Conservation (phyloP, 2,329 filamentous ascomycete genomes). For the Hypoxylon sp. region DNA sequence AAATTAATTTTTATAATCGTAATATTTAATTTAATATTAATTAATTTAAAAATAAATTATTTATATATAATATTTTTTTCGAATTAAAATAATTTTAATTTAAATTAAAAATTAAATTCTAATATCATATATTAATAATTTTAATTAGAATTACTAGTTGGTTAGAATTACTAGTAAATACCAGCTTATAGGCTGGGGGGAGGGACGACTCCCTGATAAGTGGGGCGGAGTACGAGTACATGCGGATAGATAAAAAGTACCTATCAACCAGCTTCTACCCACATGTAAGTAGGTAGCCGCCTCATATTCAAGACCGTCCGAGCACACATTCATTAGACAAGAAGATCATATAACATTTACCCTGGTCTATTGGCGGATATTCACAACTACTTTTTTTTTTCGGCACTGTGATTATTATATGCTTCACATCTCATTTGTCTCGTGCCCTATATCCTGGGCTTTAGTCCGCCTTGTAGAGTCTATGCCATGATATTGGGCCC, state of each 20-base stretch:
- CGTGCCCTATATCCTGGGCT: constrained; percentile 37
- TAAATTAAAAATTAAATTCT: too few relatives aligned
- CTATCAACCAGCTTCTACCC: background rate
- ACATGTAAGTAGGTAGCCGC: background rate
- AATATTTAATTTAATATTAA: too few relatives aligned
- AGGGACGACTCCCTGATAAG: too few relatives aligned
- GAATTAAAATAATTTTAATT: too few relatives aligned
- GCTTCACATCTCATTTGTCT: constrained; percentile 41
- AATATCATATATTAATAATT: too few relatives aligned
- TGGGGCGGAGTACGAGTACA: too few relatives aligned
- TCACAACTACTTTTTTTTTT: background rate
- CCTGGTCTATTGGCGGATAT: background rate
- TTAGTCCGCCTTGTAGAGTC: constrained; percentile 46
- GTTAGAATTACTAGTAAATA: too few relatives aligned
- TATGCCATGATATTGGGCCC: constrained; percentile 44
- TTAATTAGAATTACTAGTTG: too few relatives aligned
- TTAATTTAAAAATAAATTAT: too few relatives aligned
- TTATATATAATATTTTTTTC: too few relatives aligned
- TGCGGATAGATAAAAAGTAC: background rate
- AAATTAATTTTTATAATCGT: too few relatives aligned
- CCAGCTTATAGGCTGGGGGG: too few relatives aligned
- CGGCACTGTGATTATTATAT: constrained; percentile 14
- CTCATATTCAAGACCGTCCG: background rate
- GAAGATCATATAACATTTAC: background rate
- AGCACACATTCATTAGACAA: background rate